Base-by-base conservation (phyloP, 805 yeast genomes). In the Yarrowia phangngaensis region DNA sequence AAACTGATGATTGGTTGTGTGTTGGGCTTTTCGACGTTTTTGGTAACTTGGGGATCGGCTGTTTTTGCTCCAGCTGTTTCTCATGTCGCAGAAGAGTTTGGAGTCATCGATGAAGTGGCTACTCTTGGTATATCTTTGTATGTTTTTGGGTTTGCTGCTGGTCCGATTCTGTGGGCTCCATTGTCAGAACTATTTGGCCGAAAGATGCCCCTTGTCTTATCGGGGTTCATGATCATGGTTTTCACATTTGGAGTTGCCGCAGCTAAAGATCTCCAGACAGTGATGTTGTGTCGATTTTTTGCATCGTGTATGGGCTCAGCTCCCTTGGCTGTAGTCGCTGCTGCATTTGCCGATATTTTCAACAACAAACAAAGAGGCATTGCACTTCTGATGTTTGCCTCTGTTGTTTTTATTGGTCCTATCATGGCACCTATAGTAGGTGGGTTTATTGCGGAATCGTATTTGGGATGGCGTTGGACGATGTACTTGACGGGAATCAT, bases 121-220 rank as follows among this genome's bases (percentile, higher is more conserved):
- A 74, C 84, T 16, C 71, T 90, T 36, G 84, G 86, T 51, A 74
- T 87, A 8, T 79, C 96, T 0, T 70, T 88, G 19, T 89, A 78
- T 58, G 96, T 89, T n/a, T 64, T 87, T 31, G 97, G 97, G 8
- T 90, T 88, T 66, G 97, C 96, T 1, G 74, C 86, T 0, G 96
- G 97, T 14, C 97, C 97, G 3, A 70, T 89, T 43, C 59, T 86
- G 27, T 89, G 92, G 87, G 96, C 92, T 19, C 95, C 95, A 4
- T 62, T 84, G 27, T 81, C 90, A n/a, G 95, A 84, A 63, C 59
- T 82, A 27, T 80, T 72, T 56, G 92, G 94, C 49, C 75, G 95
- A 64, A 75, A 76, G 62, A 64, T 73, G 13, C 79, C 84, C 12
- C 58, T 84, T 49, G 55, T 82, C 2, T 54, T 78, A 3, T 76